These are phyloP conservation scores for Aspergillus arachidicola DNA, from an alignment of 2,329 filamentous ascomycete genomes.

Conservation along the genomic window DNA sequence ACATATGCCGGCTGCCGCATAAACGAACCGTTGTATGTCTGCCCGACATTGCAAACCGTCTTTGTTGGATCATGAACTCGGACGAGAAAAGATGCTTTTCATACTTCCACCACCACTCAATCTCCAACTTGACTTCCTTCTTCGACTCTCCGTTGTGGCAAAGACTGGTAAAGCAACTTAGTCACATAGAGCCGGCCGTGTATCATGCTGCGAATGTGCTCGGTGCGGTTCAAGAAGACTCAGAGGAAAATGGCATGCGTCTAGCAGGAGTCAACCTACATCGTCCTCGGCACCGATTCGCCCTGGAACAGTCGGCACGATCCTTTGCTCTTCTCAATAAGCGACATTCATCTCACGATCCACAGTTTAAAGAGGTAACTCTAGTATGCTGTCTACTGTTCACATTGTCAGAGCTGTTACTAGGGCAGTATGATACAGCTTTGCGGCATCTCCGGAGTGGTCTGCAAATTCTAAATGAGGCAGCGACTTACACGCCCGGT, in stretches of 20 bases:
- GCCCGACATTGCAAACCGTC: not conserved
- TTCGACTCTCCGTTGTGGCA: conserved; percentile 6
- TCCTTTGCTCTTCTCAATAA: not conserved
- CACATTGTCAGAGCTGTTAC: not conserved
- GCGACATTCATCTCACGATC: conserved; percentile 5
- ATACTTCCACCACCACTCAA: conserved; percentile 4
- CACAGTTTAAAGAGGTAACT: not conserved
- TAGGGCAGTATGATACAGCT: not conserved
- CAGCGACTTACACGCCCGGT: not conserved
- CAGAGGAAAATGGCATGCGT: not conserved
- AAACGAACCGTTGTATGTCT: not conserved
- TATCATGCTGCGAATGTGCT: conserved; percentile 5
- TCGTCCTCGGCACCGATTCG: not conserved
- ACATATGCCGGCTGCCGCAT: not conserved
- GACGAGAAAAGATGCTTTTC: conserved; percentile 8
- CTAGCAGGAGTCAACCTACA: not conserved
- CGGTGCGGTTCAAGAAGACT: conserved; percentile 2
- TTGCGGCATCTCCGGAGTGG: conserved; percentile 4
- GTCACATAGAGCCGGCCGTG: conserved; percentile 3
- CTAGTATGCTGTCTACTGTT: conserved; percentile 8
- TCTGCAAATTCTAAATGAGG: not conserved
- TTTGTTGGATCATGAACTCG: not conserved
- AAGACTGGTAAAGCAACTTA: not conserved
- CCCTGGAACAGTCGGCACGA: conserved; percentile 6
- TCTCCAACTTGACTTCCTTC: not conserved